Evolutionary conservation across 2,329 filamentous ascomycete genomes (phyloP), one percentile per base, ranked within the genome.

Genomic region (Colletotrichum salicis): DNA sequence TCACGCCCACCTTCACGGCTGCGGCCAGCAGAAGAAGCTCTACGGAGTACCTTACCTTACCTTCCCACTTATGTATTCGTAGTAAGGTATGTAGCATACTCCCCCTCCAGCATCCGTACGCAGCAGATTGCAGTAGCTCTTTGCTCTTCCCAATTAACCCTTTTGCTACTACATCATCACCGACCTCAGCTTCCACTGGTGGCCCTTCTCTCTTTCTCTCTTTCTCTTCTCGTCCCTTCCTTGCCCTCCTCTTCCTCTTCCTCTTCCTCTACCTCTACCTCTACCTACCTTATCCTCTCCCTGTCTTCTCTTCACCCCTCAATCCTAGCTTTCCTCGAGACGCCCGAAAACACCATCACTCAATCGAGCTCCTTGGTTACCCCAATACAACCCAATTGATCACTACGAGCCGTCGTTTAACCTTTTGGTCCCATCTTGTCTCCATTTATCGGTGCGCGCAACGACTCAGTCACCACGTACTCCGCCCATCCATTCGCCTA

Each of bases 401-500:
- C 41, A 66, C 51, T 45, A 59, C 51, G 33, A 72, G 45, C 55
- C 64, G 55, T 60, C 65, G 51, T 67, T 72, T 70, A 70, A 72
- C 64, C 65, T 72, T 71, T 29, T 37, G 55, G 66, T 70, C 60
- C 70, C 70, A 61, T 70, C 59, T 29, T 41, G 55, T 61, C 70
- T 48, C 70, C 70, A 72, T 48, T 72, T 70, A 70, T 70, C 60
- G 45, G 65, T 64, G 59, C 56, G 65, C 35, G 60, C 48, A 72
- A 70, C 70, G 70, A 70, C 70, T 72, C 70, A 72, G 65, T 72
- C 70, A 41, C 55, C 52, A 65, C 37, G 35, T 68, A 27, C 69
- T 62, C 41, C 31, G 64, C 69, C 58, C 63, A 68, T 64, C 11
- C 33, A 48, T 68, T 33, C 31, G 51, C 62, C 70, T 60, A 70